These are phyloP conservation scores for Metschnikowia bowlesiae DNA, from an alignment of 805 yeast species.

Conservation along the genomic window DNA sequence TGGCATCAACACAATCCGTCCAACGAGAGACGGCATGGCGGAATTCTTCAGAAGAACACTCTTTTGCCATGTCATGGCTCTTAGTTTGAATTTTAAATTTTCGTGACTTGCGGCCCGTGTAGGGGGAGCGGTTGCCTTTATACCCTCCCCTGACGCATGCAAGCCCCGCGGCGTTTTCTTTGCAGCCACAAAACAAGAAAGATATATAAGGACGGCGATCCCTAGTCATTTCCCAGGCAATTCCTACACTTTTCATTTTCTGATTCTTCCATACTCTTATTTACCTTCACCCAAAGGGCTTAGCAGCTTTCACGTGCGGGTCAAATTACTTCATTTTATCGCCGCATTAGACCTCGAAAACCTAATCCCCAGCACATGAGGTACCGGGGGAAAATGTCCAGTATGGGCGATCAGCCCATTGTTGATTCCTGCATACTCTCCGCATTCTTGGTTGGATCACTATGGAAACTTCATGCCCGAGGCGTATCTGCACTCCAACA, in stretches of 20 bases:
- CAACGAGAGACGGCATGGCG: too few species aligned
- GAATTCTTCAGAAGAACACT: too few species aligned
- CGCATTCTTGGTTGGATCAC: neutral
- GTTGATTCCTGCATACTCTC: neutral
- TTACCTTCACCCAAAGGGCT: too few species aligned
- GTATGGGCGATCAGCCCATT: neutral
- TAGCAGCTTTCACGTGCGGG: too few species aligned
- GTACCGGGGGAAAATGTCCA: neutral
- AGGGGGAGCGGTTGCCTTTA: neutral
- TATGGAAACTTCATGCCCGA: neutral
- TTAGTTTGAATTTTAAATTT: too few species aligned
- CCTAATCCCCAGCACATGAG: neutral
- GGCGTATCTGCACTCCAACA: conserved; percentile 1
- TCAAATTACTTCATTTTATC: neutral
- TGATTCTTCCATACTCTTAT: neutral
- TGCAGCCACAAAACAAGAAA: conserved; percentile 2
- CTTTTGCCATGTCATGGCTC: too few species aligned
- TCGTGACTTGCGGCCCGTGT: neutral
- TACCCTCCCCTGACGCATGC: neutral
- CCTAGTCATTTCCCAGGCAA: neutral
- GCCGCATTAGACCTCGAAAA: neutral
- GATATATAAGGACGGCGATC: neutral
- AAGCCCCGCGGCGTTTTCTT: neutral
- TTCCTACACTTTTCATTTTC: neutral
- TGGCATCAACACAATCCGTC: too few species aligned